phyloP scores from a whole-genome alignment of 2,329 filamentous ascomycete species.

The Neoascochyta sp. region DNA sequence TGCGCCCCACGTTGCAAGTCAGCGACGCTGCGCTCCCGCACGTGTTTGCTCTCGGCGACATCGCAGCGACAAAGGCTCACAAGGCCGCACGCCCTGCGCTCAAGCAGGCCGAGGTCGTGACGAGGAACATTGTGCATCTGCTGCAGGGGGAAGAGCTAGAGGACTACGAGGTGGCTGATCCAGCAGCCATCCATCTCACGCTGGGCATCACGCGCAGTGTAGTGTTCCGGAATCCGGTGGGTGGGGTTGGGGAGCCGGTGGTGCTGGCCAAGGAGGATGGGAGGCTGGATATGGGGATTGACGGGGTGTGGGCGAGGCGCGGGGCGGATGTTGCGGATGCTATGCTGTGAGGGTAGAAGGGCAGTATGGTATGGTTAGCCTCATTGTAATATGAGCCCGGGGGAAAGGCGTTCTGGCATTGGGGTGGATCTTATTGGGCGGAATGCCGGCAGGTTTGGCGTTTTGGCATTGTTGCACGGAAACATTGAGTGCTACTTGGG shows the following conservation, averaged over 20 bases:
- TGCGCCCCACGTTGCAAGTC: conserved; percentile 58
- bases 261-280: conserved; percentile 9
- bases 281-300: conserved; percentile 10
- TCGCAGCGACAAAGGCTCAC: conserved; percentile 42
- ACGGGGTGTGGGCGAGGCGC: conserved; percentile 7
- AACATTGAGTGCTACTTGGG: too few relatives aligned
- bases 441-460: too few relatives aligned
- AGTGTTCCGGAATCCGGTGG: conserved; percentile 6
- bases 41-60: conserved; percentile 63
- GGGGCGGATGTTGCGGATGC: conserved; percentile 7
- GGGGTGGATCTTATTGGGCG: too few relatives aligned
- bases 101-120: conserved; percentile 4
- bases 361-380: too few relatives aligned
- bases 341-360: conserved; percentile 4
- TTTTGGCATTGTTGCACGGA: too few relatives aligned
- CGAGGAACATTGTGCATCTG: conserved; percentile 1
- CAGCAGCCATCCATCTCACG: conserved; percentile 9
- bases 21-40: conserved; percentile 47
- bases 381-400: too few relatives aligned
- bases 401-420: too few relatives aligned
- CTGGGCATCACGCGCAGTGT: conserved; percentile 8
- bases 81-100: conserved; percentile 4
- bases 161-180: conserved; percentile 4
- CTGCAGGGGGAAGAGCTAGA: neutral
- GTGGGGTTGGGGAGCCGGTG: conserved; percentile 3